Conservation (phyloP, 305 asterid genomes). For the Fraxinus sp. region DNA sequence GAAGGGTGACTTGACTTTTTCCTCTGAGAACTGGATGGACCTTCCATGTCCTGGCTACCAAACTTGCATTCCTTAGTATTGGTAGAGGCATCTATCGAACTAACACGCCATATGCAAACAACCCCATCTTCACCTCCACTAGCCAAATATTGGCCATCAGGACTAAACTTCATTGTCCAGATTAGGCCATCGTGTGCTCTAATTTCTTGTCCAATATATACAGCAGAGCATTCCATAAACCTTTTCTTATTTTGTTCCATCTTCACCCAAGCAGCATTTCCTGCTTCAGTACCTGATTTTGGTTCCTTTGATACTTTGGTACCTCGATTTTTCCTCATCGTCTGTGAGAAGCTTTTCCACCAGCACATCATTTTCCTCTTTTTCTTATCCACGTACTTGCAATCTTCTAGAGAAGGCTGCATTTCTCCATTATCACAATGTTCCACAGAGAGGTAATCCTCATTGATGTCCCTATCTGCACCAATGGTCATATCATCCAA, state of each 20-base stretch:
- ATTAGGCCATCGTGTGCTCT: slow-evolving; percentile 62
- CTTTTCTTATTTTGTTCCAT: slow-evolving; percentile 42
- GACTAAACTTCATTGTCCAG: slow-evolving; percentile 79
- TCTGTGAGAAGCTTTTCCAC: slow-evolving; percentile 43
- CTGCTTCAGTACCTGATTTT: slow-evolving; percentile 1
- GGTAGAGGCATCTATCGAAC: slow-evolving; percentile 30
- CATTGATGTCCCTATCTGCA: slow-evolving; percentile 21
- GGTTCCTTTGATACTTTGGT: slow-evolving; percentile 16
- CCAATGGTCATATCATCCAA: slow-evolving; percentile 27
- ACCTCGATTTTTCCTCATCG: slow-evolving; percentile 32
- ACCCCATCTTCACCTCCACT: slow-evolving; percentile 85
- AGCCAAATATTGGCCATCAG: slow-evolving; percentile 70
- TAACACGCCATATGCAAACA: slow-evolving; percentile 62
- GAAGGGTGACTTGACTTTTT: slow-evolving; percentile 32
- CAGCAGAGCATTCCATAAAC: slow-evolving; percentile 50
- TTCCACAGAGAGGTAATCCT: slow-evolving; percentile 4
- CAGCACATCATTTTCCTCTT: slow-evolving; percentile 40
- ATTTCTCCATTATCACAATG: slow-evolving; percentile 2
- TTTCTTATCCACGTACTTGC: slow-evolving; percentile 10
- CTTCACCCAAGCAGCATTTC: slow-evolving; percentile 23
- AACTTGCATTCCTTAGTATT: slow-evolving; percentile 21
- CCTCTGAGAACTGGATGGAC: slow-evolving; percentile 13
- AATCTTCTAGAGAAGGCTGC: slow-evolving; percentile 1
- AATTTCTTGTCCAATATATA: slow-evolving; percentile 56
- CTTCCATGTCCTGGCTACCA: slow-evolving; percentile 15